Evolutionary conservation across 1,284 basidiomycete genomes (phyloP), one percentile per base, ranked within the genome.

Genomic region (Thecaphora thlaspeos): DNA sequence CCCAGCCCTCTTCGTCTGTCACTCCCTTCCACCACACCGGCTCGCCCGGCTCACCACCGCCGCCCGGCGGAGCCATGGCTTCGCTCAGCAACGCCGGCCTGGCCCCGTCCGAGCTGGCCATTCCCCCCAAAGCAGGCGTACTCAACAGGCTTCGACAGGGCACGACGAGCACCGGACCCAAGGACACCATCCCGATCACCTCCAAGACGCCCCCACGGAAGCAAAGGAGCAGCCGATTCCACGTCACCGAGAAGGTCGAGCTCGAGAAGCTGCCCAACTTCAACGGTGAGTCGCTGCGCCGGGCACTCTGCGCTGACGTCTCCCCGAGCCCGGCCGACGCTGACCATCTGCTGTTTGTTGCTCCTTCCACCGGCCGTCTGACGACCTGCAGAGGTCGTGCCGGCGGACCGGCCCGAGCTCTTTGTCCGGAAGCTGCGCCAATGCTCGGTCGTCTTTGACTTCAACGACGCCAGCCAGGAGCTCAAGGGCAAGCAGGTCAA

Each of bases 401-500:
- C 88, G 1, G 86, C 83, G 63, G 94, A 97, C 77, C 87, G 93
- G 40, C 86, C 91, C 41, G 88, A 89, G 61, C 83, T 99, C 32
- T 98, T 99, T 77, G 83, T 98, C 71, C 90, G 86, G 80, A 99
- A 99, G 81, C 84, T 99, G 47, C 86, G 89, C 78, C 95, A 98
- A 79, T 97, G 93, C 80, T 88, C 89, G 50, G 91, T 96, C 58
- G 82, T 99, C 21, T 99, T 99, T 77, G 95, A 99, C 80, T 99
- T 99, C 81, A 98, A 97, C 79, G 95, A 99, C 77, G 89, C 93
- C 43, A 94, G 90, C 74, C 84, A 89, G 38, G 95, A 99, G 75
- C 85, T 99, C 70, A 88, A 88, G 78, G 94, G 92, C 67, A 99
- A 98, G 82, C 94, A 97, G 80, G 89, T 98, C 82, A 99, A 99